These are phyloP conservation scores for Anthostomella pinea DNA, from an alignment of 2,329 filamentous ascomycete species.

Conservation along the genomic window DNA sequence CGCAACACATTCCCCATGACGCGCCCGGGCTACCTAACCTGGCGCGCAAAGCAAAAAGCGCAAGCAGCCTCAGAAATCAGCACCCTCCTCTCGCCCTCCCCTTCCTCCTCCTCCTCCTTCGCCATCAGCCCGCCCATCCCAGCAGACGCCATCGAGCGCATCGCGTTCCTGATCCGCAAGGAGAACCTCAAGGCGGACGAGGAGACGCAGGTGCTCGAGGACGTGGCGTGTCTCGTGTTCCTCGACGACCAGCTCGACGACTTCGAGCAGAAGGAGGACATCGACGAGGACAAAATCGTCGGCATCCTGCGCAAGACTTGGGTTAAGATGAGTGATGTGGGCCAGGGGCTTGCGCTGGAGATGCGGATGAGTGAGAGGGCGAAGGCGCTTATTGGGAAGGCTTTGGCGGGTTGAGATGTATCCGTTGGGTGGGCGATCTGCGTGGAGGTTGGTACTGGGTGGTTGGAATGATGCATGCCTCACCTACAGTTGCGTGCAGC, in stretches of 20 bases:
- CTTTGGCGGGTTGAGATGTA: constrained; percentile 42
- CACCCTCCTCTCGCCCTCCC: constrained; percentile 45
- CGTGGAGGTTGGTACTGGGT: no score
- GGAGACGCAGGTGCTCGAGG: constrained; percentile 75
- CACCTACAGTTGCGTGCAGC: no score
- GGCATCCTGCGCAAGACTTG: constrained; percentile 70
- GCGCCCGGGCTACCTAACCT: constrained; percentile 73
- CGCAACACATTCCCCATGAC: constrained; percentile 71
- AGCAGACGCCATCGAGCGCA: constrained; percentile 54
- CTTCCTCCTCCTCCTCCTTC: constrained; percentile 8
- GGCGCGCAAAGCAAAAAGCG: constrained; percentile 71
- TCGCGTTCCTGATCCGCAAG: constrained; percentile 74
- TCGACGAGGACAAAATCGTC: constrained; percentile 75
- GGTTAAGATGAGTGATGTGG: constrained; percentile 68
- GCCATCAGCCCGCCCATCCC: constrained; percentile 34
- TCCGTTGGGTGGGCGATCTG: no score
- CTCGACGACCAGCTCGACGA: constrained; percentile 82
- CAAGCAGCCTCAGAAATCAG: constrained; percentile 57
- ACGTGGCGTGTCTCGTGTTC: constrained; percentile 84
- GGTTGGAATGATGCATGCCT: not conserved
- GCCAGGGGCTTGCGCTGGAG: constrained; percentile 60
- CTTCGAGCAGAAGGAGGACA: constrained; percentile 64
- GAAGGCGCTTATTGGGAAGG: constrained; percentile 60
- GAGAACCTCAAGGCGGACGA: constrained; percentile 64
- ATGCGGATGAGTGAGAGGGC: constrained; percentile 64